Conservation (phyloP, 768 basidiomycete genomes). For the Hygrophoropsis aurantiaca region DNA sequence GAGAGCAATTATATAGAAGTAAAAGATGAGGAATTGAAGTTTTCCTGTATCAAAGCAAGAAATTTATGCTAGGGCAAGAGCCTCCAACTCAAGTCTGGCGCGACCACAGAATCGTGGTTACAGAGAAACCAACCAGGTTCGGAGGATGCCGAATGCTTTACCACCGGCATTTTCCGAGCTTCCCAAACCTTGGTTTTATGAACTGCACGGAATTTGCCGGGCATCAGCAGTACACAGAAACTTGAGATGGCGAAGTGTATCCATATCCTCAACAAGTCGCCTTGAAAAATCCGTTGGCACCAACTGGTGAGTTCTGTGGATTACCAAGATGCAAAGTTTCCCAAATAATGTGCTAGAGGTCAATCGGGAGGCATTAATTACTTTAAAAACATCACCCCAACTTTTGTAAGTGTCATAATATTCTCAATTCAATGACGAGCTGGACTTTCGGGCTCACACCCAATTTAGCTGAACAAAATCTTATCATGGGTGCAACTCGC, state of each 20-base stretch:
- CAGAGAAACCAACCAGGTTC: neutral
- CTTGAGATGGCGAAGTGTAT: slow-evolving; percentile 13
- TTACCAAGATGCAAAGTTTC: neutral
- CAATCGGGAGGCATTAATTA: slow-evolving; percentile 86
- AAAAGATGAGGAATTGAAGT: too few relatives aligned
- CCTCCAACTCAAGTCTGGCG: too few relatives aligned
- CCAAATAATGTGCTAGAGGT: slow-evolving; percentile 56
- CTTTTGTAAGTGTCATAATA: slow-evolving; percentile 25
- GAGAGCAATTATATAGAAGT: too few relatives aligned
- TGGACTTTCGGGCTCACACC: neutral
- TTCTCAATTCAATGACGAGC: neutral
- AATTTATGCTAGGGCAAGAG: too few relatives aligned
- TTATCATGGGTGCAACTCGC: slow-evolving; percentile 89
- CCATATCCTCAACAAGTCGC: slow-evolving; percentile 43
- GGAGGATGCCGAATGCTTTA: neutral
- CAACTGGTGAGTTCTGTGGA: slow-evolving; percentile 47
- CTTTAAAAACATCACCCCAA: slow-evolving; percentile 19
- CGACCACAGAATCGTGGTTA: neutral
- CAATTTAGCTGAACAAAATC: slow-evolving; percentile 16
- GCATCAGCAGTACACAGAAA: slow-evolving; percentile 11
- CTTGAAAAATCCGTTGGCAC: slow-evolving; percentile 98
- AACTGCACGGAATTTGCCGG: slow-evolving; percentile 28
- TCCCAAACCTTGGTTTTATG: slow-evolving; percentile 26
- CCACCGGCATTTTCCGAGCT: slow-evolving; percentile 18
- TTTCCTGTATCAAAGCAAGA: too few relatives aligned